These are phyloP conservation scores for Trametes elegans DNA, from an alignment of 768 basidiomycete species.

Conservation along the genomic window DNA sequence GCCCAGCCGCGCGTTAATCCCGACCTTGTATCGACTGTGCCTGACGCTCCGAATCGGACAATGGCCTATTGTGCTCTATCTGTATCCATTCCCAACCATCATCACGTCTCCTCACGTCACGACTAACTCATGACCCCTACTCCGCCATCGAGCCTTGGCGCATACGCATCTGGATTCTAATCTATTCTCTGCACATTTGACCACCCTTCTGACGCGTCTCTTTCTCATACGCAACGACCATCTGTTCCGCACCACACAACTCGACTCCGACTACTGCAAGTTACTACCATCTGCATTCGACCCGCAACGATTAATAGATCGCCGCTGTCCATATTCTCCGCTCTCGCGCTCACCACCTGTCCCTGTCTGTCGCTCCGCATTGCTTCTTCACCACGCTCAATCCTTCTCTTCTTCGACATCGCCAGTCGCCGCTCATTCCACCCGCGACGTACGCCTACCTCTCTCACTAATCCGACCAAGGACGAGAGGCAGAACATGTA, in stretches of 20 bases:
- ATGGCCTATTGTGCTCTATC: slow-evolving; percentile 15
- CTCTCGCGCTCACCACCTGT: neutral
- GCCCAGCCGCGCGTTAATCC: slow-evolving; percentile 9
- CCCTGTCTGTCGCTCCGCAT: neutral
- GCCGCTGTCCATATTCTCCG: too few species aligned
- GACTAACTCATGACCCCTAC: slow-evolving; percentile 22
- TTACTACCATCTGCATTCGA: neutral
- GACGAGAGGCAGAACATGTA: too few species aligned
- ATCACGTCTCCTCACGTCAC: slow-evolving; percentile 14
- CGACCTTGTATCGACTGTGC: slow-evolving; percentile 7
- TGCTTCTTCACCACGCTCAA: neutral
- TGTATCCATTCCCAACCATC: slow-evolving; percentile 14
- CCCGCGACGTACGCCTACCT: slow-evolving; percentile 5
- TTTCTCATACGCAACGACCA: neutral
- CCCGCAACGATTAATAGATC: slow-evolving; percentile 11
- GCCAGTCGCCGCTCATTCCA: neutral
- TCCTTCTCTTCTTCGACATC: neutral
- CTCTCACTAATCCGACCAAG: neutral
- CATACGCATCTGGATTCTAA: slow-evolving; percentile 12
- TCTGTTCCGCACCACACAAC: neutral
- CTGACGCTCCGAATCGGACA: slow-evolving; percentile 15
- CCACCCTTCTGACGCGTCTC: neutral
- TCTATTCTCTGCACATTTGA: slow-evolving; percentile 18
- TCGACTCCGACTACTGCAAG: neutral
- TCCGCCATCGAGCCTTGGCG: slow-evolving; percentile 1